Base-by-base conservation (phyloP, 345 rosid species). In the Populus nigra region DNA sequence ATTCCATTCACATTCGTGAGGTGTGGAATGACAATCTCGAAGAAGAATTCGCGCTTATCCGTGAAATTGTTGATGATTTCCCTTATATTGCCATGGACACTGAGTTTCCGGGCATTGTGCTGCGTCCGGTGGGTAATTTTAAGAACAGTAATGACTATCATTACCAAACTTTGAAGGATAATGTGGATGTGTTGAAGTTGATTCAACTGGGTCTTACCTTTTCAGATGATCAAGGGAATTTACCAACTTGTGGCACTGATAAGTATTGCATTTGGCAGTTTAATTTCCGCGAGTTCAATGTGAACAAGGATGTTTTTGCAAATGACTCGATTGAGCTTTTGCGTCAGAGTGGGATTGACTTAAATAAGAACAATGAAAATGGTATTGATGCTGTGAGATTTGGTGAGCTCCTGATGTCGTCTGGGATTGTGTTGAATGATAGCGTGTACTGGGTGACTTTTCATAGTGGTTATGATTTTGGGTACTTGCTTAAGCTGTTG, bases 391-490 rank as follows among this genome's bases (percentile, higher is more conserved):
- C 88, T 25, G 71, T 27, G 38, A 77, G 63, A 10, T 92, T 92
- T 23, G 88, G 89, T 1, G 95, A 87, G 85, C 85, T 91, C 17
- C 29, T 92, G 31, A 90, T 92, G 93, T 90, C 97, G 0, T 92
- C 95, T 0, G 97, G 95, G 82, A 78, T 91, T 57, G 97, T 92
- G 65, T 57, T 91, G 89, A 91, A 89, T 76, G 90, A 90, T 3
- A 81, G 39, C n/a, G 92, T 92, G 77, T 85, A 84, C 35, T 91
- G 95, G 95, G 91, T 92, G 65, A 92, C 97, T 0, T 92, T 92
- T 67, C 97, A 92, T 71, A 87, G 94, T 5, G 92, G 89, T 16
- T 91, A 92, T 72, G 95, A 91, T 81, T 92, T 92, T n/a, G 95
- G 93, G 3, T 92, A 91, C 82, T 76, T 92, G 86, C 80, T 91